A percentile compares a stretch with the other conserved stretches of the same genome.
These are phyloP conservation scores for Backusella australiensis DNA, from an alignment of 192 early-diverging fungal species.

Conservation along the genomic window DNA sequence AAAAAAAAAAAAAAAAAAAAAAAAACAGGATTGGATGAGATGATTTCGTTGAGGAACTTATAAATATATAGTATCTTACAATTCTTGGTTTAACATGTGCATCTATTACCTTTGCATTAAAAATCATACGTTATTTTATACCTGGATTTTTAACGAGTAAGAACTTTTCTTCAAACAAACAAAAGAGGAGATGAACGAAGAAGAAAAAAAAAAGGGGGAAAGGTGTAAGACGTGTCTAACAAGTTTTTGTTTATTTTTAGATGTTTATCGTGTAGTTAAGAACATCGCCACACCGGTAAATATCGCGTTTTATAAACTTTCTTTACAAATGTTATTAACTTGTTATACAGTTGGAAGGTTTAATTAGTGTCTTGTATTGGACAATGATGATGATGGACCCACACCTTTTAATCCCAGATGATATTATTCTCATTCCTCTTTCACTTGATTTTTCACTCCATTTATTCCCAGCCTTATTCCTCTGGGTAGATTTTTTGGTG, in stretches of 20 bases:
- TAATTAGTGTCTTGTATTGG: slow-evolving; percentile 32
- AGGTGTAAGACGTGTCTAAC: neutral
- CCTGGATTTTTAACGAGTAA: slow-evolving; percentile 25
- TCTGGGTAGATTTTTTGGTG: slow-evolving; percentile 34
- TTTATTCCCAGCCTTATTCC: slow-evolving; percentile 26
- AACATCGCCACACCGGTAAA: slow-evolving; percentile 30
- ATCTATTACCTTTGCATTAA: slow-evolving; percentile 22
- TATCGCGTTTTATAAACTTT: neutral
- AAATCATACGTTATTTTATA: slow-evolving; percentile 23
- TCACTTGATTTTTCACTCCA: slow-evolving; percentile 25
- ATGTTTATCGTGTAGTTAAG: slow-evolving; percentile 8
- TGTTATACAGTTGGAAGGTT: slow-evolving; percentile 23
- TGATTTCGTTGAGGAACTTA: neutral
- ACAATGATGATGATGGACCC: slow-evolving; percentile 24
- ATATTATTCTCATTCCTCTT: slow-evolving; percentile 18
- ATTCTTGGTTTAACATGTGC: slow-evolving; percentile 29
- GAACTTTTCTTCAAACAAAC: neutral
- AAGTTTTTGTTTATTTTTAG: neutral
- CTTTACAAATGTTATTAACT: neutral
- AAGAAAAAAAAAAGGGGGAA: neutral
- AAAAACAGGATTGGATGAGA: neutral
- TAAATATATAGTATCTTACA: slow-evolving; percentile 23
- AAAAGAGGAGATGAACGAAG: neutral
- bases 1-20: too few species aligned
- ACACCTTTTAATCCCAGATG: slow-evolving; percentile 14